Evolutionary conservation across 2,329 filamentous ascomycete genomes (phyloP).

Genomic region (Aschersonia sp.): DNA sequence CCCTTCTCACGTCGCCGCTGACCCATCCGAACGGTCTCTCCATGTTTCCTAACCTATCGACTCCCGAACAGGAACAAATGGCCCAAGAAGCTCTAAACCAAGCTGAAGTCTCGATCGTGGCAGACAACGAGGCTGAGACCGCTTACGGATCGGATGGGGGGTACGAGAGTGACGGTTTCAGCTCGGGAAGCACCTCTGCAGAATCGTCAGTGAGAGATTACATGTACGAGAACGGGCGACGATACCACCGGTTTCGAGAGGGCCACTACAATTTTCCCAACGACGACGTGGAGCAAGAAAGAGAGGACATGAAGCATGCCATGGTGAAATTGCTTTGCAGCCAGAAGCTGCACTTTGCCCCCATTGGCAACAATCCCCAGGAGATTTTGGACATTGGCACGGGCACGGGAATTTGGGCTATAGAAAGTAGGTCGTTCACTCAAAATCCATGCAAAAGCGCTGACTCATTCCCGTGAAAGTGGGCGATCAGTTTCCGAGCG

Average conservation of each 20-base stretch:
- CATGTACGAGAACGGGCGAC: constrained; percentile 40
- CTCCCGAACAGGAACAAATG: constrained; percentile 19
- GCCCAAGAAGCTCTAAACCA: constrained; percentile 20
- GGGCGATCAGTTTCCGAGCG: constrained; percentile 27
- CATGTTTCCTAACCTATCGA: constrained; percentile 21
- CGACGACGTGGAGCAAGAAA: constrained; percentile 43
- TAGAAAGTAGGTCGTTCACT: constrained; percentile 26
- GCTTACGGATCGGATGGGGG: constrained; percentile 18
- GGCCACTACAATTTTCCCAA: constrained; percentile 44
- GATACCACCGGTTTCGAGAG: constrained; percentile 41
- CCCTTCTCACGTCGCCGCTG: constrained; percentile 14
- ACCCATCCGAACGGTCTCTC: constrained; percentile 22
- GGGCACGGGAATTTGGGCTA: constrained; percentile 44
- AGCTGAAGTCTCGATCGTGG: constrained; percentile 21
- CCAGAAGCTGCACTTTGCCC: constrained; percentile 35
- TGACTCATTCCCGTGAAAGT: constrained; percentile 16
- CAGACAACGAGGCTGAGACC: constrained; percentile 12
- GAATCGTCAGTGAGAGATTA: constrained; percentile 32
- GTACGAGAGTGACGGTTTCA: constrained; percentile 21
- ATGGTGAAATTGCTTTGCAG: constrained; percentile 34
- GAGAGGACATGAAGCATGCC: constrained; percentile 41
- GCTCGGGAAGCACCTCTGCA: constrained; percentile 22
- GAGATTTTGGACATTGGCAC: constrained; percentile 43
- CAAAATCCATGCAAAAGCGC: too few species aligned
- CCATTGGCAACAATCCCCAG: constrained; percentile 30